Conservation (phyloP, 2,329 filamentous ascomycete genomes). For the Alternaria metachromatica region DNA sequence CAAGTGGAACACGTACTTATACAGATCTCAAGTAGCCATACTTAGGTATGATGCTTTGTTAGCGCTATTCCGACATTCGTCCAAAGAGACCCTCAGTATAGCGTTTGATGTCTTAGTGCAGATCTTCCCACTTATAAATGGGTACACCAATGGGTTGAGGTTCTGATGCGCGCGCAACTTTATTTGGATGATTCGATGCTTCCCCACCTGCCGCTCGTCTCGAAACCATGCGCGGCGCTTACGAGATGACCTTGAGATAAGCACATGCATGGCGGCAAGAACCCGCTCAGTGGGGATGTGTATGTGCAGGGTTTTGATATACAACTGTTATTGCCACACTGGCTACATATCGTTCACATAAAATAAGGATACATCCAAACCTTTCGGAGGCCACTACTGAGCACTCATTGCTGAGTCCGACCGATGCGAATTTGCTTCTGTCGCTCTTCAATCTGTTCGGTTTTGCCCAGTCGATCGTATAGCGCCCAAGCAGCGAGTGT, state of each 20-base stretch:
- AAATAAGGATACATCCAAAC: too few species aligned
- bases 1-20: neutral
- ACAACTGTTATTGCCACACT: too few species aligned
- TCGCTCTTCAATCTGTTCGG: too few species aligned
- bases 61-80: neutral
- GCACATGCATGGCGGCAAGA: neutral
- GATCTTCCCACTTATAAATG: neutral
- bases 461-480: neutral
- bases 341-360: too few species aligned
- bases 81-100: neutral
- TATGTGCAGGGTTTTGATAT: neutral
- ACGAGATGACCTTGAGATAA: neutral
- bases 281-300: neutral
- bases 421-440: too few species aligned
- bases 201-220: neutral
- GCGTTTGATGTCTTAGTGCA: neutral
- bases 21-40: neutral
- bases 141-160: too few species aligned
- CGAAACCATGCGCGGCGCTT: neutral
- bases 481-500: neutral
- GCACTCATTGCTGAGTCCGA: too few species aligned
- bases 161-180: neutral
- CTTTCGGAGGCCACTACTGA: too few species aligned
- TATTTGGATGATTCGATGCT: neutral
- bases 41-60: neutral